These are phyloP conservation scores for Suillus tomentosus DNA, from an alignment of 768 basidiomycete genomes.

Conservation along the genomic window DNA sequence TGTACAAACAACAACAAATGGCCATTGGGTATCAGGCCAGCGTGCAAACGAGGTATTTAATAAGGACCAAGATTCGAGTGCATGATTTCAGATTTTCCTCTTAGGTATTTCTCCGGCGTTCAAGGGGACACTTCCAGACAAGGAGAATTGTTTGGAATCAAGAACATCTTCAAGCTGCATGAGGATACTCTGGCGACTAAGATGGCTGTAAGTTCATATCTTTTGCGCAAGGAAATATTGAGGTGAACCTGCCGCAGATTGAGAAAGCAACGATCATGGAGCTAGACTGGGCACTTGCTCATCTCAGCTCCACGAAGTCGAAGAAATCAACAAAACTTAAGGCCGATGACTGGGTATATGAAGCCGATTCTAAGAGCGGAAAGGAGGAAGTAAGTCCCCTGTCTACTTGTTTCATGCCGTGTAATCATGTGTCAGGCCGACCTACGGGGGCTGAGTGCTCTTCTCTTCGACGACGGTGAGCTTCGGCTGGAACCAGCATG, in stretches of 20 bases:
- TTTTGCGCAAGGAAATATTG: not conserved
- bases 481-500: not conserved
- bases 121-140: conserved; percentile 74
- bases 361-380: conserved; percentile 47
- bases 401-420: not conserved
- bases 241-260: conserved; percentile 48
- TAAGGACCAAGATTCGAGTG: not conserved
- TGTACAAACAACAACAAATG: conserved; percentile 95
- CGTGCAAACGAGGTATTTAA: conserved; percentile 68
- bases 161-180: conserved; percentile 83
- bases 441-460: conserved; percentile 58
- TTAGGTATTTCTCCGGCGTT: conserved; percentile 78
- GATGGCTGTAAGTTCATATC: conserved; percentile 53
- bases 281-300: conserved; percentile 78
- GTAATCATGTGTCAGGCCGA: conserved; percentile 41
- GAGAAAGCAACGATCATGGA: conserved; percentile 74
- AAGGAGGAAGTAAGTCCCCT: conserved; percentile 30
- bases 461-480: conserved; percentile 74
- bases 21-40: conserved; percentile 86
- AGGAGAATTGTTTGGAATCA: conserved; percentile 84
- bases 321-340: conserved; percentile 33
- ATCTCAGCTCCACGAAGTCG: conserved; percentile 54
- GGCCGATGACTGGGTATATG: conserved; percentile 46
- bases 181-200: conserved; percentile 73
- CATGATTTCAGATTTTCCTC: not conserved